These are phyloP conservation scores for Mycena chlorophos DNA, from an alignment of 768 basidiomycete species.

Conservation along the genomic window DNA sequence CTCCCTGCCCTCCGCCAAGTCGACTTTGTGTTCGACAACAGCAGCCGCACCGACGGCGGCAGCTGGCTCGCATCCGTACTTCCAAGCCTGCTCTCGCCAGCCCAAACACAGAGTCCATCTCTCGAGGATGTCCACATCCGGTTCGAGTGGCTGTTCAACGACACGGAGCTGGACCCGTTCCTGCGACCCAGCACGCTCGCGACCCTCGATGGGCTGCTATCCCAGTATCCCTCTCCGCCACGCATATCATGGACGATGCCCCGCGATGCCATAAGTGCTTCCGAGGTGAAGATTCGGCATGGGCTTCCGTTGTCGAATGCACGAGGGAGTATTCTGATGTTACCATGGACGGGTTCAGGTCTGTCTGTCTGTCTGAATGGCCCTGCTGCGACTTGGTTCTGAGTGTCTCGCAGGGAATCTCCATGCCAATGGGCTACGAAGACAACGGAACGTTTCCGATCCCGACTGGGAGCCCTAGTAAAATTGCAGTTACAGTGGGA, in stretches of 20 bases:
- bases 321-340: no score
- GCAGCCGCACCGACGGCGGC: background rate
- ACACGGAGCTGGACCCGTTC: background rate
- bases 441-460: no score
- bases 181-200: conserved; percentile 1
- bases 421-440: no score
- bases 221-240: background rate
- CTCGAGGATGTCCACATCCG: background rate
- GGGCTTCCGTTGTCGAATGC: background rate
- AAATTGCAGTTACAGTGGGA: no score
- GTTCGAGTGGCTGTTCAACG: background rate
- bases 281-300: background rate
- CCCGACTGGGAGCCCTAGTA: no score
- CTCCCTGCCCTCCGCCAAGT: background rate
- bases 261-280: background rate
- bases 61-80: background rate
- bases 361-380: no score
- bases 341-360: no score
- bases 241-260: background rate
- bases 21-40: background rate
- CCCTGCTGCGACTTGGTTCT: no score
- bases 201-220: background rate
- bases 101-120: background rate
- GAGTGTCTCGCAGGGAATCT: no score
- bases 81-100: background rate